Evolutionary conservation across 495 filamentous ascomycete genomes (phyloP), one percentile per base, ranked within the genome.

Genomic region (Hypoxylon intermedium): DNA sequence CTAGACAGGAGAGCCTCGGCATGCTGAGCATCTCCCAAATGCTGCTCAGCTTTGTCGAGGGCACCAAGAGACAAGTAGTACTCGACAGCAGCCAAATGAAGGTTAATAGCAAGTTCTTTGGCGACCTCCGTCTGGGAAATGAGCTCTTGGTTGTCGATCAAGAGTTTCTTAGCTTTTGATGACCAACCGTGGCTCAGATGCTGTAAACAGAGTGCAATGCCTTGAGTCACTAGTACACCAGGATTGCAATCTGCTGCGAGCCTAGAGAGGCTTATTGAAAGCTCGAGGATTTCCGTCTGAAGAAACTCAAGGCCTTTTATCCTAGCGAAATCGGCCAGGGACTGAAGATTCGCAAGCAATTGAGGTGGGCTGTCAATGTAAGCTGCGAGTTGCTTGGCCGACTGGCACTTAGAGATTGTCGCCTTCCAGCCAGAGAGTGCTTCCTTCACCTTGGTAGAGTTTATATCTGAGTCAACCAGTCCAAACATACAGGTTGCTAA

Each of bases 161-260:
- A 78, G 1, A 84, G 68, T 34, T 86, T 70, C 28, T 85, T 85
- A 31, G 92, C 91, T 67, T 90, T 89, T 11, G 82, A 82, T 15
- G 88, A 88, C 59, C 90, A 88, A 20, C 94, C 94, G 50, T 93
- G 82, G 15, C 82, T 83, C 45, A 90, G 82, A 66, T 92, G 90
- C 57, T 93, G 89, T 3, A 85, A 59, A 1, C 86, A 89, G 1
- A 96, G 75, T 0, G 74, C 74, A 12, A 83, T 82, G 24, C 88
- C 79, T 44, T 83, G 77, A 15, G 78, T 62, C 6, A 92, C 77
- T 9, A 87, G 69, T 13, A 83, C 82, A 60, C 89, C 84, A 1
- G 72, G 74, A 20, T 76, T 71, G 9, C 75, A 63, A 15, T 83
- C 71, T 7, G 74, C 68, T 43, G 84, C 82, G n/a, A 88, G 75